Percentiles rank a stretch among this genome's conserved stretches.
phyloP scores from a whole-genome alignment of 257 asterid genomes.

The Solanum ahanhuiri region DNA sequence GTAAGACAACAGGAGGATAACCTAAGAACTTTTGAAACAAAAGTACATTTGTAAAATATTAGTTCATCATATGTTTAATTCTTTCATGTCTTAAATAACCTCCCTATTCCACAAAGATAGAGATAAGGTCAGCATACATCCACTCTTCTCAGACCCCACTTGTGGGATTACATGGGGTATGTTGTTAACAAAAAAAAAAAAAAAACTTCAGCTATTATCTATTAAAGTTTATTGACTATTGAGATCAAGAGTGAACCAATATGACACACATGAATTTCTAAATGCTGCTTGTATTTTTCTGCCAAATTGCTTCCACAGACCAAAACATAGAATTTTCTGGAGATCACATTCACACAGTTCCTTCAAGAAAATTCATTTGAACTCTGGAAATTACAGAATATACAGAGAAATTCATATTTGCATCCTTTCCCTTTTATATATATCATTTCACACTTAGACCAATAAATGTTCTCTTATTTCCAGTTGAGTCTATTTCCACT shows the following conservation, averaged over 20 bases:
- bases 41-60: too few species aligned
- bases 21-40: too few species aligned
- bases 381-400: not conserved
- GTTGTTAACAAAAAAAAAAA: not conserved
- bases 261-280: not conserved
- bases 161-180: not conserved
- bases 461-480: slow-evolving; percentile 1
- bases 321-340: not conserved
- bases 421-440: slow-evolving; percentile 14
- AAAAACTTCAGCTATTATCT: not conserved
- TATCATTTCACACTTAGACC: slow-evolving; percentile 3
- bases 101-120: not conserved
- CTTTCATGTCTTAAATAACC: not conserved
- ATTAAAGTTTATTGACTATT: not conserved
- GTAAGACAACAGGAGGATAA: not conserved
- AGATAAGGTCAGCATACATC: not conserved
- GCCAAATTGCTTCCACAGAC: not conserved
- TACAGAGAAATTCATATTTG: slow-evolving; percentile 9
- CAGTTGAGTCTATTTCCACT: slow-evolving; percentile 3
- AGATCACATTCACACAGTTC: not conserved
- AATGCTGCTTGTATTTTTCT: not conserved
- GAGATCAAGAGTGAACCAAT: not conserved
- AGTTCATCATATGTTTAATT: too few species aligned
- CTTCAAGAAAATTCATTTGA: not conserved
- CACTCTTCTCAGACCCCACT: not conserved